Conservation (phyloP, 2,329 filamentous ascomycete genomes). For the Paecilomyces variotii region DNA sequence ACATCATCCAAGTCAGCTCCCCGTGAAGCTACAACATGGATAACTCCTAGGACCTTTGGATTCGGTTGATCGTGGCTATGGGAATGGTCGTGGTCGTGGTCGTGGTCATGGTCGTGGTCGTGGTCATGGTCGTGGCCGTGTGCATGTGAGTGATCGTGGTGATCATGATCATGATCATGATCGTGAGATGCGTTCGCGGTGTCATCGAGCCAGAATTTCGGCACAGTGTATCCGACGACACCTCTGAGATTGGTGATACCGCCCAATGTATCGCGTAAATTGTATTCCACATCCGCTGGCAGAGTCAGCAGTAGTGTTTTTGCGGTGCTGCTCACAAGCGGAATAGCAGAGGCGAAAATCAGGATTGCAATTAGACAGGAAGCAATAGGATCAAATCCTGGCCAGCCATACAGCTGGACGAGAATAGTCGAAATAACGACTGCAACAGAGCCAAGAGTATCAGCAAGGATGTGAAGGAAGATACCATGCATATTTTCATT, state of each 20-base stretch:
- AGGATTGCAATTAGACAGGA: slow-evolving; percentile 89
- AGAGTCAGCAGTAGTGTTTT: slow-evolving; percentile 76
- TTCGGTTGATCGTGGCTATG: slow-evolving; percentile 51
- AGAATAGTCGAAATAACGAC: slow-evolving; percentile 87
- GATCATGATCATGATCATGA: slow-evolving; percentile 14
- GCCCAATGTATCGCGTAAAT: slow-evolving; percentile 73
- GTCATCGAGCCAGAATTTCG: slow-evolving; percentile 90
- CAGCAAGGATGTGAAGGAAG: slow-evolving; percentile 88
- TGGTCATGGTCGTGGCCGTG: slow-evolving; percentile 23
- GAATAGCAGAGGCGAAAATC: slow-evolving; percentile 86
- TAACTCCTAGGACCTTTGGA: slow-evolving; percentile 80
- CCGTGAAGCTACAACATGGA: slow-evolving; percentile 72
- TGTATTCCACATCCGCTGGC: slow-evolving; percentile 79
- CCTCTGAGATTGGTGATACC: slow-evolving; percentile 76
- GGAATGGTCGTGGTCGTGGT: slow-evolving; percentile 39
- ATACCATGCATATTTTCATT: slow-evolving; percentile 99
- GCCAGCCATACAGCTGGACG: slow-evolving; percentile 81
- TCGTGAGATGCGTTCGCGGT: slow-evolving; percentile 31
- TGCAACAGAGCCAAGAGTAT: slow-evolving; percentile 87
- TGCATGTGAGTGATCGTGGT: slow-evolving; percentile 19
- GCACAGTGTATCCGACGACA: slow-evolving; percentile 76
- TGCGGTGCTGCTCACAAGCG: slow-evolving; percentile 77
- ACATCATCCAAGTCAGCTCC: slow-evolving; percentile 75
- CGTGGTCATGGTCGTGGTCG: slow-evolving; percentile 49
- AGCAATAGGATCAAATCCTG: slow-evolving; percentile 88